These are phyloP conservation scores for Mortierella sp. DNA, from an alignment of 371 early-diverging fungal species.

Conservation along the genomic window DNA sequence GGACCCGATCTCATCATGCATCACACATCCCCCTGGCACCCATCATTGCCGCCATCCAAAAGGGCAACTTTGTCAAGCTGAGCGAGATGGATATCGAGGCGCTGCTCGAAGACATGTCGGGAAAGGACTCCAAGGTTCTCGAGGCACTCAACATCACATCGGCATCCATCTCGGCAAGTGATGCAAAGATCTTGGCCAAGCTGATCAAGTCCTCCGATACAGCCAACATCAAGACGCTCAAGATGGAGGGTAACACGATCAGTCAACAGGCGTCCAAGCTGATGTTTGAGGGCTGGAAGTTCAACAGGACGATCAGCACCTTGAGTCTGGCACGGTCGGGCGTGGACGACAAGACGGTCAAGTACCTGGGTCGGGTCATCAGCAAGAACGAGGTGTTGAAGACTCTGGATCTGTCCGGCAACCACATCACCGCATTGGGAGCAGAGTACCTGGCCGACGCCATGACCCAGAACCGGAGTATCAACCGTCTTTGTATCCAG, in stretches of 20 bases:
- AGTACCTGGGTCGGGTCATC: conserved; percentile 48
- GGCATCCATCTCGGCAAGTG: conserved; percentile 40
- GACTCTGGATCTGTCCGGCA: conserved; percentile 49
- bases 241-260: conserved; percentile 55
- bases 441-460: conserved; percentile 49
- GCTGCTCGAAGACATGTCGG: conserved; percentile 41
- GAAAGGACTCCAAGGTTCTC: conserved; percentile 44
- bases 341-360: conserved; percentile 55
- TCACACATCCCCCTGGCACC: conserved; percentile 33
- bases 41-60: conserved; percentile 46
- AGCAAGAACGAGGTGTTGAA: conserved; percentile 51
- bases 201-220: conserved; percentile 54
- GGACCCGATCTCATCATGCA: conserved; percentile 25
- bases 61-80: conserved; percentile 48
- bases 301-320: conserved; percentile 51
- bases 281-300: conserved; percentile 58
- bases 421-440: conserved; percentile 49
- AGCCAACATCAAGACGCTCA: conserved; percentile 52
- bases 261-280: conserved; percentile 55
- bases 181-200: conserved; percentile 54
- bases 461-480: conserved; percentile 39
- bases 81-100: conserved; percentile 53
- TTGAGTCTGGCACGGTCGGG: conserved; percentile 49
- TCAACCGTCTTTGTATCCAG: conserved; percentile 48
- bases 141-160: conserved; percentile 46